Percentiles rank a stretch among this genome's conserved stretches.
These are phyloP conservation scores for Trichoderma asperellum DNA, from an alignment of 2,329 filamentous ascomycete genomes.

Conservation along the genomic window DNA sequence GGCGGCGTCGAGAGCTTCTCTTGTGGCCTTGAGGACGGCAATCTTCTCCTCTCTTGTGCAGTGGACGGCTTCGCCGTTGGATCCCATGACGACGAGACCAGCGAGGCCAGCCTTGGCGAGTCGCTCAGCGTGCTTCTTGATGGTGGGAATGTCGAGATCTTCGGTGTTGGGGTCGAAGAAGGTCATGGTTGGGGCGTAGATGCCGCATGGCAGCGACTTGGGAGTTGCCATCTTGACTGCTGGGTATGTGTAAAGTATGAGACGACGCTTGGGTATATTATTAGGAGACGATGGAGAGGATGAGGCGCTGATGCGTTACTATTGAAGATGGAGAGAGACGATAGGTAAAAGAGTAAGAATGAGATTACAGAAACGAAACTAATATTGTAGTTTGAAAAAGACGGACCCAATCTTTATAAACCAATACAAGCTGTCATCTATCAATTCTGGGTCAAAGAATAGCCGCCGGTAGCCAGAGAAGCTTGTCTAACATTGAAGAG, in stretches of 20 bases:
- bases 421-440: not conserved
- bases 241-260: not conserved
- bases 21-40: slow-evolving; percentile 74
- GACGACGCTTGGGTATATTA: not conserved
- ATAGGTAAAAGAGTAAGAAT: not conserved
- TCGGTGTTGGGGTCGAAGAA: slow-evolving; percentile 86
- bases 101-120: slow-evolving; percentile 77
- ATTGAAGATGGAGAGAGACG: not conserved
- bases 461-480: slow-evolving; percentile 13
- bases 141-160: slow-evolving; percentile 77
- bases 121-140: slow-evolving; percentile 80
- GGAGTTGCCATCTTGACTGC: slow-evolving; percentile 35
- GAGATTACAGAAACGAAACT: not conserved
- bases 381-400: not conserved
- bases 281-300: not conserved
- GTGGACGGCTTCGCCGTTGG: slow-evolving; percentile 88
- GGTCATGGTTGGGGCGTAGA: slow-evolving; percentile 88
- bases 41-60: slow-evolving; percentile 77
- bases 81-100: slow-evolving; percentile 85
- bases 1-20: slow-evolving; percentile 79
- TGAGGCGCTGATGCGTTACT: not conserved
- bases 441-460: not conserved
- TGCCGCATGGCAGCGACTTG: slow-evolving; percentile 73
- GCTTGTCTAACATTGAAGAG: not conserved
- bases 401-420: slow-evolving; percentile 9